These are phyloP conservation scores for Thozetella sp. DNA, from an alignment of 495 filamentous ascomycete species.

Conservation along the genomic window DNA sequence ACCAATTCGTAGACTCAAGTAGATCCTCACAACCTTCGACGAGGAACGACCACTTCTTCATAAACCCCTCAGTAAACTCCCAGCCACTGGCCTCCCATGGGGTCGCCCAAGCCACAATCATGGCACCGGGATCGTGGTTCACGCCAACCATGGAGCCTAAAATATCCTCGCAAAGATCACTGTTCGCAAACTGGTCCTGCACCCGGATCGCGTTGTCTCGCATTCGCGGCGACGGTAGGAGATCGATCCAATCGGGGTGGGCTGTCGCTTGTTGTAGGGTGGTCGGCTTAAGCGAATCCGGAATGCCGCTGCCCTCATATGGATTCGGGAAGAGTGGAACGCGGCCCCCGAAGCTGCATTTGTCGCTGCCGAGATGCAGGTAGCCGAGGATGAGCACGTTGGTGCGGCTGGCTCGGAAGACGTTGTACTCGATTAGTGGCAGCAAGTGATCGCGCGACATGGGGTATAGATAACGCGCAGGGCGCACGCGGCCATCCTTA, in stretches of 20 bases:
- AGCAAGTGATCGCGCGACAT: conserved; percentile 30
- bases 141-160: conserved; percentile 22
- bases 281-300: conserved; percentile 48
- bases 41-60: conserved; percentile 41
- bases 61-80: conserved; percentile 44
- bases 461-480: conserved; percentile 14
- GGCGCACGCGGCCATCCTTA: neutral
- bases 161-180: conserved; percentile 44
- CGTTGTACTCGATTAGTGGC: conserved; percentile 32
- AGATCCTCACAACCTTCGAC: conserved; percentile 37
- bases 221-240: conserved; percentile 51
- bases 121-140: conserved; percentile 20
- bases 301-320: conserved; percentile 15
- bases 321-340: conserved; percentile 18
- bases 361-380: neutral
- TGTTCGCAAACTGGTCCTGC: conserved; percentile 40
- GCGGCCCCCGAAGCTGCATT: neutral
- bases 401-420: conserved; percentile 26
- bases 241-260: conserved; percentile 57
- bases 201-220: conserved; percentile 50
- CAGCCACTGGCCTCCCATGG: conserved; percentile 40
- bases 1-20: conserved; percentile 39
- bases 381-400: conserved; percentile 24
- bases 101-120: conserved; percentile 47
- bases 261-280: conserved; percentile 35